Percentiles rank a stretch among this genome's conserved stretches.
Conservation (phyloP, 1,284 basidiomycete genomes). For the Melampsora abietis-canadensis region DNA sequence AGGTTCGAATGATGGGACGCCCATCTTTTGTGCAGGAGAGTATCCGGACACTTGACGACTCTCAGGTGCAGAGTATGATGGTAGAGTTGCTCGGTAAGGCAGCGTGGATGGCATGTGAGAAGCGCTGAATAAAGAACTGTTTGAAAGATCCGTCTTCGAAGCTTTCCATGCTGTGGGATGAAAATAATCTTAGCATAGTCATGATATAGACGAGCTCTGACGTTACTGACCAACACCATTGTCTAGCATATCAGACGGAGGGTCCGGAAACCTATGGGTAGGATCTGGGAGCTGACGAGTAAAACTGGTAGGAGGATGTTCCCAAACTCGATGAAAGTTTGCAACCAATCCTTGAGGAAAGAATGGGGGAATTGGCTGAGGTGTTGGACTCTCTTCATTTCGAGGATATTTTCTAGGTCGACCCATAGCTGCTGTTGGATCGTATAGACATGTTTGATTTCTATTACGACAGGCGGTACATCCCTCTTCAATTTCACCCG, state of each 20-base stretch:
- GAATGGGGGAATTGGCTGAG: conserved; percentile 1
- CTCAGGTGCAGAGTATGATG: neutral
- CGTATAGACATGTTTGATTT: conserved; percentile 35
- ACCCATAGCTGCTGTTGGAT: conserved; percentile 42
- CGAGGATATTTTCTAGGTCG: conserved; percentile 38
- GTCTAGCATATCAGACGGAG: neutral
- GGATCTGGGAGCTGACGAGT: neutral
- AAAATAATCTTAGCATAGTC: no score
- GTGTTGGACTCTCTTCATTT: conserved; percentile 7
- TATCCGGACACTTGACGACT: neutral
- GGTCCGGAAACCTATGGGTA: neutral
- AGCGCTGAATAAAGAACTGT: neutral
- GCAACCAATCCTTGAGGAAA: neutral
- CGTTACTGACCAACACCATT: no score
- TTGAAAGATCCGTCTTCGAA: neutral
- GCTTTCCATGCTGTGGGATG: neutral
- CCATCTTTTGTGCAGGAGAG: neutral
- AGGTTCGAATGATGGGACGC: neutral
- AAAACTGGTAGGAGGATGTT: neutral
- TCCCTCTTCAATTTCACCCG: conserved; percentile 34
- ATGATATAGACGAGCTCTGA: no score
- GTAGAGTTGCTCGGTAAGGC: neutral
- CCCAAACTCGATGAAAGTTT: conserved; percentile 15
- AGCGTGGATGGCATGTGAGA: conserved; percentile 1
- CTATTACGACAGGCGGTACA: conserved; percentile 36